A percentile compares a stretch with the other conserved stretches of the same genome.
Conservation (phyloP, 352 stramenopile species). For the Peronosclerospora sorghi region DNA sequence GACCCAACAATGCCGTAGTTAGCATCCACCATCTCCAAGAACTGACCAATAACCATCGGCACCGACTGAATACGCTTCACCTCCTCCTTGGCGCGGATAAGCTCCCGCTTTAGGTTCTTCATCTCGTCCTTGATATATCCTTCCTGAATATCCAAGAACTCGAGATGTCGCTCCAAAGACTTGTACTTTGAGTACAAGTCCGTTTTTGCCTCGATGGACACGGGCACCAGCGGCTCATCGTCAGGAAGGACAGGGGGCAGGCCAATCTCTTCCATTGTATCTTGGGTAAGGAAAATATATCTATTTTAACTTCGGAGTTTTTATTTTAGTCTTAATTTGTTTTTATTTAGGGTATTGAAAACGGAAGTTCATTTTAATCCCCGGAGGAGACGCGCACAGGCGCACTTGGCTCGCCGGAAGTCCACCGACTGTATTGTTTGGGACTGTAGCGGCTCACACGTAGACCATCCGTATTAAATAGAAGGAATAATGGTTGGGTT, state of each 20-base stretch:
- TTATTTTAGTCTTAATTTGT: too few relatives aligned
- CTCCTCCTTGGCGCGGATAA: conserved; percentile 98
- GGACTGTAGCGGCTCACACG: too few relatives aligned
- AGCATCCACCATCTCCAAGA: conserved; percentile 99
- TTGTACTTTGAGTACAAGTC: conserved; percentile 77
- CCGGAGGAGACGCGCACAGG: too few relatives aligned
- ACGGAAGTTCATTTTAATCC: too few relatives aligned
- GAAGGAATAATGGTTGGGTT: too few relatives aligned
- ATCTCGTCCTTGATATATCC: conserved; percentile 99
- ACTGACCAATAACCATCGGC: conserved; percentile 99
- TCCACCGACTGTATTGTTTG: too few relatives aligned
- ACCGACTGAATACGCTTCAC: conserved; percentile 99
- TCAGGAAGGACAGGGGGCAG: conserved; percentile 23
- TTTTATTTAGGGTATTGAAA: too few relatives aligned
- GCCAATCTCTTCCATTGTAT: conserved; percentile 50
- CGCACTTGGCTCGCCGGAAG: too few relatives aligned
- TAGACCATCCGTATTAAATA: too few relatives aligned
- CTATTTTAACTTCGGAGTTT: too few relatives aligned
- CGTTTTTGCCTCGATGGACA: conserved; percentile 47
- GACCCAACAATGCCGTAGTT: conserved; percentile 99
- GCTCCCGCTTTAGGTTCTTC: conserved; percentile 98
- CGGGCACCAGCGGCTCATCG: conserved; percentile 44
- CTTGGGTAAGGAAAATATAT: too few relatives aligned
- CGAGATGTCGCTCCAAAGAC: conserved; percentile 63
- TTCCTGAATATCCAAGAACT: conserved; percentile 87